A percentile compares a stretch with the other conserved stretches of the same genome.
phyloP scores from a whole-genome alignment of 2,329 filamentous ascomycete species.

The Simplicillium sp. region DNA sequence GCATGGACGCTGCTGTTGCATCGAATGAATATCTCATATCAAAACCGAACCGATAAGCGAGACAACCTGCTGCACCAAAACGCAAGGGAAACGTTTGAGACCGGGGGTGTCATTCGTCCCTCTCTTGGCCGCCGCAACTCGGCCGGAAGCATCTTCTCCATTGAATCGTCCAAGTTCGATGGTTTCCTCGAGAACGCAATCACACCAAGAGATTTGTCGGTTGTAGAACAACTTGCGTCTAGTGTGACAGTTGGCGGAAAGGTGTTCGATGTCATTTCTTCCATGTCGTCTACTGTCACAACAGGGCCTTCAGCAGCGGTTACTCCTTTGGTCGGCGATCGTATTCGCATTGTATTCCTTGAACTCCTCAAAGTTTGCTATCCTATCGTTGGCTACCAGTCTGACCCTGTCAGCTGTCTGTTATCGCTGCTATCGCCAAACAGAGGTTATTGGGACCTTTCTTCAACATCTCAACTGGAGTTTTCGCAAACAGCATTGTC shows the following conservation, averaged over 20 bases:
- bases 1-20: constrained; percentile 74
- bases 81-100: constrained; percentile 46
- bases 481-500: constrained; percentile 22
- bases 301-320: constrained; percentile 36
- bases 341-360: constrained; percentile 55
- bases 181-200: constrained; percentile 42
- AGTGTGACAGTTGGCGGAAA: constrained; percentile 37
- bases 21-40: constrained; percentile 55
- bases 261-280: constrained; percentile 44
- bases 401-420: constrained; percentile 58
- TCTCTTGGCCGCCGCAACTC: constrained; percentile 43
- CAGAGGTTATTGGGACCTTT: constrained; percentile 44
- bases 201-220: constrained; percentile 40
- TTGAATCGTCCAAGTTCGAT: constrained; percentile 51
- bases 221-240: constrained; percentile 40
- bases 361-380: constrained; percentile 62
- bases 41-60: constrained; percentile 50
- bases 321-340: constrained; percentile 47
- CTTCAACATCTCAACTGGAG: constrained; percentile 20
- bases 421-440: constrained; percentile 53
- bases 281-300: constrained; percentile 39
- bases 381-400: constrained; percentile 60
- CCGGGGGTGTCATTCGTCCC: constrained; percentile 30
- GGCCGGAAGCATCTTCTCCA: constrained; percentile 52
- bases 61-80: constrained; percentile 49